phyloP scores from a whole-genome alignment of 106 monocot genomes.

The Xerophyta viscosa region DNA sequence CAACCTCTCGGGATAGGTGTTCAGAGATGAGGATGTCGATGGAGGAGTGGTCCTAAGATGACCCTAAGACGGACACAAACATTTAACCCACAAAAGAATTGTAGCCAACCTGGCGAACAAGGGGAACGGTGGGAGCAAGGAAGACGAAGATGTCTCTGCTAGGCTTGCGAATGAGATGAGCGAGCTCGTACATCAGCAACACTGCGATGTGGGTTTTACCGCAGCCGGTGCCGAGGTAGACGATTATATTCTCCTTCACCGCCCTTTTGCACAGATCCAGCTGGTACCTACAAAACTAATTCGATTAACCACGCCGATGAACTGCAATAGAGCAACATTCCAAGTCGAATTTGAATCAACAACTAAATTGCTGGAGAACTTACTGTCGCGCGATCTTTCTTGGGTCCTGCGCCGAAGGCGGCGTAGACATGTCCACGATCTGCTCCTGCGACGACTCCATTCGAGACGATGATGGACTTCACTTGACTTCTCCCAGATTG shows the following conservation, averaged over 20 bases:
- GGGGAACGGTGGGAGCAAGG: conserved; percentile 76
- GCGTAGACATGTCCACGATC: too few species aligned
- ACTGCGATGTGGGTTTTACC: conserved; percentile 97
- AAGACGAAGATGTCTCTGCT: conserved; percentile 68
- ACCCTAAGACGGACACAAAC: too few species aligned
- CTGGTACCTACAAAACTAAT: conserved; percentile 89
- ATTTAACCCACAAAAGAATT: too few species aligned
- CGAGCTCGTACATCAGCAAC: conserved; percentile 80
- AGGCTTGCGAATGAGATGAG: conserved; percentile 64
- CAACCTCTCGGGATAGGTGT: too few species aligned
- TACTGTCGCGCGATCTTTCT: conserved; percentile 42
- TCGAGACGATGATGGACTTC: too few species aligned
- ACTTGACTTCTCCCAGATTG: too few species aligned
- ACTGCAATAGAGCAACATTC: background rate
- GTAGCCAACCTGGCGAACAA: conserved; percentile 68
- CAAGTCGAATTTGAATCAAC: background rate
- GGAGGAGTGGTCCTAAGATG: too few species aligned
- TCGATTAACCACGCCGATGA: background rate
- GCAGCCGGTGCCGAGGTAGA: conserved; percentile 81
- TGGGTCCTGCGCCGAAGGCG: conserved; percentile 26
- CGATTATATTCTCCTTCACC: conserved; percentile 75
- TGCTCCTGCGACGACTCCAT: too few species aligned
- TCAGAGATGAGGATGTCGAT: too few species aligned
- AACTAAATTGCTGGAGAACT: background rate
- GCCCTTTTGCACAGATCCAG: conserved; percentile 83